A percentile compares a stretch with the other conserved stretches of the same genome.
These are phyloP conservation scores for Piper longum DNA, from an alignment of 164 flowering plant genomes.

Conservation along the genomic window DNA sequence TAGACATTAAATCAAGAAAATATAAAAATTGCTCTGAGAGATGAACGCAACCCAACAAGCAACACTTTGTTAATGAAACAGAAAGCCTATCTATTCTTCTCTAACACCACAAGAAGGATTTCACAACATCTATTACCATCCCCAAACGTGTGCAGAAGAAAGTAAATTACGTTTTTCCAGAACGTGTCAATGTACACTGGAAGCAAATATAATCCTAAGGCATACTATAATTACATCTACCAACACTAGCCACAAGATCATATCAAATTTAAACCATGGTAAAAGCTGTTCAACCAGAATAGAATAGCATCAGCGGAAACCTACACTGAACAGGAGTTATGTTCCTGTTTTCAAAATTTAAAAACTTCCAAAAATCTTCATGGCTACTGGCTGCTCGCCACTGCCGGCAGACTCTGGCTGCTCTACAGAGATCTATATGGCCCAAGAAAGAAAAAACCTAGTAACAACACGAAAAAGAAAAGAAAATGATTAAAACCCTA, in stretches of 20 bases:
- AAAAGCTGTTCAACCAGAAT: background rate
- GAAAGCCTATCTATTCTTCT: too few relatives aligned
- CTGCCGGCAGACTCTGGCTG: constrained; percentile 87
- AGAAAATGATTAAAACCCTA: background rate
- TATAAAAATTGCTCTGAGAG: background rate
- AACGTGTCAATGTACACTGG: too few relatives aligned
- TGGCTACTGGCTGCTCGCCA: constrained; percentile 92
- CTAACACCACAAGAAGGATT: too few relatives aligned
- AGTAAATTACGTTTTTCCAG: too few relatives aligned
- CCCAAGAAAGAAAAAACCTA: constrained; percentile 94
- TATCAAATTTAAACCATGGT: background rate
- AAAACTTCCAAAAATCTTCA: constrained; percentile 90
- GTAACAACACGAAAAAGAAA: constrained; percentile 2
- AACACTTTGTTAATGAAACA: background rate
- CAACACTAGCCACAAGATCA: background rate
- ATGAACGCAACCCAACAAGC: background rate
- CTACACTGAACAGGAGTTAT: constrained; percentile 63
- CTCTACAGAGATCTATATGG: constrained; percentile 61
- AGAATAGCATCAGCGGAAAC: constrained; percentile 7
- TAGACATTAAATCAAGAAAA: background rate
- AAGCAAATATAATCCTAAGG: too few relatives aligned
- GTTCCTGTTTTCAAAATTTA: constrained; percentile 64
- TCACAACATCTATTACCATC: too few relatives aligned
- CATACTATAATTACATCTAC: background rate
- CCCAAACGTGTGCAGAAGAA: too few relatives aligned